Evolutionary conservation across 306 rosid species (phyloP).

Genomic region (Datisca glomerata): DNA sequence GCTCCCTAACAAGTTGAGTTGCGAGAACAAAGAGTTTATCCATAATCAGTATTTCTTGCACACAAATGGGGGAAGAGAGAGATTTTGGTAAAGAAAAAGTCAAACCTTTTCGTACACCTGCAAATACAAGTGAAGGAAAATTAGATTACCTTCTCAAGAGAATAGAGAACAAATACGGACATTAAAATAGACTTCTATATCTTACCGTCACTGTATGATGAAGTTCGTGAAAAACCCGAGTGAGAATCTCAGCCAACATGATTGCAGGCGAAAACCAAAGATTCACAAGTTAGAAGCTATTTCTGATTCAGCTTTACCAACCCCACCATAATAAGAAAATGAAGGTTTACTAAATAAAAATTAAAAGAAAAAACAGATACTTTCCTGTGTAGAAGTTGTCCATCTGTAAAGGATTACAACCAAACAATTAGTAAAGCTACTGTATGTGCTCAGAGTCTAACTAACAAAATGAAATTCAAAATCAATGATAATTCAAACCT

Average conservation of each 20-base stretch:
- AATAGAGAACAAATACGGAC: slow-evolving; percentile 7
- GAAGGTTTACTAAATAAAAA: slow-evolving; percentile 6
- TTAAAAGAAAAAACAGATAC: slow-evolving; percentile 18
- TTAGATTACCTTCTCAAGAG: slow-evolving; percentile 17
- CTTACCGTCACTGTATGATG: slow-evolving; percentile 83
- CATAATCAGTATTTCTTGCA: slow-evolving; percentile 1
- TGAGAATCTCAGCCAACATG: slow-evolving; percentile 25
- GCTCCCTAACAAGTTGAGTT: slow-evolving; percentile 64
- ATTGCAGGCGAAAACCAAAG: slow-evolving; percentile 22
- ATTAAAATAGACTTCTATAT: slow-evolving; percentile 14
- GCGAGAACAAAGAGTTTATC: slow-evolving; percentile 20
- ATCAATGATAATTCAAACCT: slow-evolving; percentile 42
- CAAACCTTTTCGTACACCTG: slow-evolving; percentile 99
- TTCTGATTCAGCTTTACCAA: neutral
- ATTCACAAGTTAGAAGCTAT: slow-evolving; percentile 22
- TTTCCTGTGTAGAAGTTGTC: slow-evolving; percentile 97
- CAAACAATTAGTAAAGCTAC: slow-evolving; percentile 4
- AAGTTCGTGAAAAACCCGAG: slow-evolving; percentile 33
- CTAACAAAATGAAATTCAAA: neutral
- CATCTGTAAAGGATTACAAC: slow-evolving; percentile 55
- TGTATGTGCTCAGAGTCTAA: slow-evolving; percentile 4
- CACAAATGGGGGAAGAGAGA: slow-evolving; percentile 15
- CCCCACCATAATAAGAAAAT: neutral
- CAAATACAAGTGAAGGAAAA: slow-evolving; percentile 18
- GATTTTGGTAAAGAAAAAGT: slow-evolving; percentile 8